Evolutionary conservation across 768 basidiomycete genomes (phyloP).

Genomic region (Phylloporus rhodoxanthus): DNA sequence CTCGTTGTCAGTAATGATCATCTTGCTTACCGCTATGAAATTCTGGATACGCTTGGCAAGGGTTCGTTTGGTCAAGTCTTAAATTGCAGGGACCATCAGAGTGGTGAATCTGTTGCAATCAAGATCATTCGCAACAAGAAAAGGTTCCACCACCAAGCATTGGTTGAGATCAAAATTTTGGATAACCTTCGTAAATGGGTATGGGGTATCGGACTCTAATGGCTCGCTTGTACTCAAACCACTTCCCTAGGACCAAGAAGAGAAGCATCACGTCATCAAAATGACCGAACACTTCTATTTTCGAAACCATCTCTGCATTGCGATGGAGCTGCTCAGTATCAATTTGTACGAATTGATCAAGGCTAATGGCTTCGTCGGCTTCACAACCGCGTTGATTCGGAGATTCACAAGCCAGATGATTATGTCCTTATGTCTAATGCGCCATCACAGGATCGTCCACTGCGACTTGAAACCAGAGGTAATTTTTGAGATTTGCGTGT

Average conservation of each 20-base stretch:
- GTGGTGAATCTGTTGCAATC: conserved; percentile 94
- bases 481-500: conserved; percentile 18
- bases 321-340: conserved; percentile 96
- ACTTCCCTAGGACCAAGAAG: conserved; percentile 79
- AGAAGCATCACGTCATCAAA: conserved; percentile 94
- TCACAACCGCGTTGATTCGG: conserved; percentile 90
- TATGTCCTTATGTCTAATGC: conserved; percentile 84
- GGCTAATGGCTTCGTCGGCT: conserved; percentile 97
- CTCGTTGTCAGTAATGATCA: conserved; percentile 87
- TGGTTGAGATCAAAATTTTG: conserved; percentile 98
- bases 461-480: conserved; percentile 99
- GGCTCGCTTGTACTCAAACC: background rate
- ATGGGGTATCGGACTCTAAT: conserved; percentile 24
- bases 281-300: conserved; percentile 99
- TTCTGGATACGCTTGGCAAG: conserved; percentile 89
- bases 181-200: conserved; percentile 98
- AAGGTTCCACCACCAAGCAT: conserved; percentile 94
- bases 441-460: conserved; percentile 95
- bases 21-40: conserved; percentile 94
- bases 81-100: conserved; percentile 90
- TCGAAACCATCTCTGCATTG: conserved; percentile 95
- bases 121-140: conserved; percentile 99
- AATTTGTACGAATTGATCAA: conserved; percentile 99
- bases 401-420: conserved; percentile 97
- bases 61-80: conserved; percentile 98